Evolutionary conservation across 2,329 filamentous ascomycete genomes (phyloP), one percentile per base, ranked within the genome.

Genomic region (Neurospora crassa): DNA sequence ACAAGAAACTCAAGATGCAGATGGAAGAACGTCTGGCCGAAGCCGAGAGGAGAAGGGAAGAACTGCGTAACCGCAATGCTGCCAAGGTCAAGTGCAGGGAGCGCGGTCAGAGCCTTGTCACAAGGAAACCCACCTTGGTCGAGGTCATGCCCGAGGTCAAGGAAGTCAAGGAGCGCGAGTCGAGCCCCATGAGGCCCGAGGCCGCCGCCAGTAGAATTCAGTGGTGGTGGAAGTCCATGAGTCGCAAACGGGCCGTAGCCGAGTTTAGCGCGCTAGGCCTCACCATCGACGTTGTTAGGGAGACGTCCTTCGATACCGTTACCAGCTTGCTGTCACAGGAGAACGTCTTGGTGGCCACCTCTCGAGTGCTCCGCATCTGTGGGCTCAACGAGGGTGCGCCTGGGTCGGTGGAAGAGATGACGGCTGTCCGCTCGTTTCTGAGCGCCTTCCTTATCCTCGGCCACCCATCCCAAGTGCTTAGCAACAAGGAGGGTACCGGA

Each of bases 1-100:
- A 92, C 71, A 86, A 85, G 75, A 89, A 89, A 77, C 85, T 92
- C 78, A 88, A 89, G 74, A 81, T 87, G 69, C 91, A 94, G 79
- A 93, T 94, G 86, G 91, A 94, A 78, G 92, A 94, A 82, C 89
- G 91, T 74, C 86, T 93, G 76, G 91, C 91, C 41, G 92, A 94
- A 77, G 92, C 91, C 0, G 91, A 94, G 79, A 87, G 84, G 78
- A 86, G 92, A 76, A 85, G 92, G 72, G 87, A 90, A 78, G 87
- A 91, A 81, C 80, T 91, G 73, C 82, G 87, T 75, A 86, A 83
- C 78, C 83, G 85, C 79, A 85, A 83, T 79, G 81, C 83, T 75
- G 81, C 82, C 76, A 84, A 84, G 78, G 75, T 69, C 5, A 76
- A 74, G 67, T 74, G 75, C 3, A 85, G 86, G 73, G 83, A 82